These are phyloP conservation scores for Areca catechu DNA, from an alignment of 176 grass and related monocot genomes.

Conservation along the genomic window DNA sequence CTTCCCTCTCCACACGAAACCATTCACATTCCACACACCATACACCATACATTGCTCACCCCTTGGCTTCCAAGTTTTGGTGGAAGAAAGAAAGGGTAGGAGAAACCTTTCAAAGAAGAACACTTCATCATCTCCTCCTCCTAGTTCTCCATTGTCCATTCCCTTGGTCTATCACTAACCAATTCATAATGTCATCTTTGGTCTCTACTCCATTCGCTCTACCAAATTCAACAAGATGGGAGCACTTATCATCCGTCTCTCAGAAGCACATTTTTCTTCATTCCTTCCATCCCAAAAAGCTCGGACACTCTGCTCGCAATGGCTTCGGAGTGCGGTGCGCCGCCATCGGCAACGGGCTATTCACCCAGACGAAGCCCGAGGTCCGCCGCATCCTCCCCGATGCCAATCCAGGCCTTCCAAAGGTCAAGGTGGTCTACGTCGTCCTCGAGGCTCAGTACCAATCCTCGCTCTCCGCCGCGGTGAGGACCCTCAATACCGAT, in stretches of 20 bases:
- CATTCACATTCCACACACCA: neutral
- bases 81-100: too few species aligned
- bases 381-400: constrained; percentile 78
- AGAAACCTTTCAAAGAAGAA: neutral
- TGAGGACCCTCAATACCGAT: constrained; percentile 57
- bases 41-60: neutral
- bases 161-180: too few species aligned
- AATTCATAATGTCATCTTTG: constrained; percentile 55
- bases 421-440: constrained; percentile 92
- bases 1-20: constrained; percentile 14
- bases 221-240: constrained; percentile 24
- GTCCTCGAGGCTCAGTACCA: constrained; percentile 99
- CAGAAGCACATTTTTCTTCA: constrained; percentile 36
- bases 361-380: constrained; percentile 97
- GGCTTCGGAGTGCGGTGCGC: constrained; percentile 36
- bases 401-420: constrained; percentile 21
- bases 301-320: neutral
- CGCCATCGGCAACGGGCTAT: constrained; percentile 68
- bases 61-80: neutral
- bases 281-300: constrained; percentile 37
- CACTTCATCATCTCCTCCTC: too few species aligned
- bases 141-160: neutral
- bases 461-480: constrained; percentile 70
- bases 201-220: constrained; percentile 65
- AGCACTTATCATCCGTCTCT: constrained; percentile 20